Percentiles rank a stretch among this genome's conserved stretches.
phyloP scores from a whole-genome alignment of 2,329 filamentous ascomycete genomes.

The Bisporella sp. region DNA sequence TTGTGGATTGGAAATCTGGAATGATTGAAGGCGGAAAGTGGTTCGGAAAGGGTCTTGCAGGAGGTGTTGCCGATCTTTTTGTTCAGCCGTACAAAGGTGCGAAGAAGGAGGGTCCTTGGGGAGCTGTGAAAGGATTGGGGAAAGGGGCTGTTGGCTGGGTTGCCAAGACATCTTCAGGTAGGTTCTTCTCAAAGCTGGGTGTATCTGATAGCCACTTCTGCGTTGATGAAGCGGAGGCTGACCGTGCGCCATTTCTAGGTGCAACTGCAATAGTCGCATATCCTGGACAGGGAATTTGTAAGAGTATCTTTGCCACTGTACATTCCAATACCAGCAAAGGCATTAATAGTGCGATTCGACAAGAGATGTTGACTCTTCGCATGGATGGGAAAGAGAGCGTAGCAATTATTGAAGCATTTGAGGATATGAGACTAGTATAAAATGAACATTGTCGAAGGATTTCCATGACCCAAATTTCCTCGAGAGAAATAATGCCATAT shows the following conservation, averaged over 20 bases:
- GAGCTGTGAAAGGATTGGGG: slow-evolving; percentile 9
- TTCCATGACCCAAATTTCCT: too few species aligned
- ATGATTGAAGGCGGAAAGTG: slow-evolving; percentile 60
- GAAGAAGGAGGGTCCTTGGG: slow-evolving; percentile 9
- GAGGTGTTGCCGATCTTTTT: slow-evolving; percentile 10
- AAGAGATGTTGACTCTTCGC: too few species aligned
- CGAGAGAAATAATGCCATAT: too few species aligned
- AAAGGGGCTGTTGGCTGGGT: slow-evolving; percentile 7
- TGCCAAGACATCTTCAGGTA: slow-evolving; percentile 6
- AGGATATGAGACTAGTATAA: too few species aligned
- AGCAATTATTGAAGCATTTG: too few species aligned
- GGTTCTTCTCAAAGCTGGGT: neutral
- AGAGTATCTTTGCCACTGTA: slow-evolving; percentile 4
- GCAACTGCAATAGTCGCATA: slow-evolving; percentile 11
- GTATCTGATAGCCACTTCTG: neutral
- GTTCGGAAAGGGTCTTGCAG: slow-evolving; percentile 7
- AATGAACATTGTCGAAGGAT: too few species aligned
- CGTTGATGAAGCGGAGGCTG: neutral
- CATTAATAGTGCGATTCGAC: neutral
- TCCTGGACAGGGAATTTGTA: slow-evolving; percentile 11
- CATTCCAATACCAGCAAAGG: slow-evolving; percentile 4
- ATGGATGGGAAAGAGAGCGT: too few species aligned
- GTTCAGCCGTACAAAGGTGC: slow-evolving; percentile 8
- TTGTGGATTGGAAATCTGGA: slow-evolving; percentile 68
- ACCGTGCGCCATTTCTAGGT: neutral